Percentiles rank a stretch among this genome's conserved stretches.
Evolutionary conservation across 129 eudicot species (phyloP).

Genomic region (Cynara cardunculus): DNA sequence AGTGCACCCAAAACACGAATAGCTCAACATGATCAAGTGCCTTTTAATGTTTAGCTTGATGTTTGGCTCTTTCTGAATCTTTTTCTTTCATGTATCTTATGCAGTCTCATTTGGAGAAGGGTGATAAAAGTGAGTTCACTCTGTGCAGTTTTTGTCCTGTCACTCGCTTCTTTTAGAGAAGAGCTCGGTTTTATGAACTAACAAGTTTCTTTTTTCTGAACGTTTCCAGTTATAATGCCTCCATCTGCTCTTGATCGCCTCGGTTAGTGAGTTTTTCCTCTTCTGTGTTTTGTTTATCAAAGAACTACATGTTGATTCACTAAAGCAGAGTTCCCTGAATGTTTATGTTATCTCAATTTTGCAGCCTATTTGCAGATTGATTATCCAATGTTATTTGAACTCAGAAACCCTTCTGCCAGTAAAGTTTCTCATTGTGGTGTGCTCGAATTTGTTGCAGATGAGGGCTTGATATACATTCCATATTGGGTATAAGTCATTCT

Average conservation of each 20-base stretch:
- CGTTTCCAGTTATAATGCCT: slow-evolving; percentile 77
- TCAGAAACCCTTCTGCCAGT: slow-evolving; percentile 50
- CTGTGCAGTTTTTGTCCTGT: not conserved
- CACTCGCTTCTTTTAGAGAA: not conserved
- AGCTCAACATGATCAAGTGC: not conserved
- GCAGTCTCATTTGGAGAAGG: slow-evolving; percentile 82
- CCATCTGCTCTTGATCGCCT: slow-evolving; percentile 91
- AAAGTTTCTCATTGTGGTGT: slow-evolving; percentile 76
- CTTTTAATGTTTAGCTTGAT: not conserved
- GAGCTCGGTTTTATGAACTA: not conserved
- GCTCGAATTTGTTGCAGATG: slow-evolving; percentile 73
- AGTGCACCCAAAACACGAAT: not conserved
- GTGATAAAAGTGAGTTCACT: slow-evolving; percentile 66
- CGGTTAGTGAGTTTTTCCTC: slow-evolving; percentile 39
- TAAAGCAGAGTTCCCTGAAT: not conserved
- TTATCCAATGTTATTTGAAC: slow-evolving; percentile 82
- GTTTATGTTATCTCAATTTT: slow-evolving; percentile 3
- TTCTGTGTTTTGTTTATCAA: not conserved
- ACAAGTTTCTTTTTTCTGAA: slow-evolving; percentile 11
- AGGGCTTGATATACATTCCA: slow-evolving; percentile 74
- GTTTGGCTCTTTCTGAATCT: slow-evolving; percentile 16
- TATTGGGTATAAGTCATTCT: slow-evolving; percentile 49
- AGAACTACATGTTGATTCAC: not conserved
- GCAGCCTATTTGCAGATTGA: slow-evolving; percentile 72
- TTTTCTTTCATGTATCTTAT: slow-evolving; percentile 7